Conservation (phyloP, 2,329 filamentous ascomycete species). For the Diaporthe longicolla region DNA sequence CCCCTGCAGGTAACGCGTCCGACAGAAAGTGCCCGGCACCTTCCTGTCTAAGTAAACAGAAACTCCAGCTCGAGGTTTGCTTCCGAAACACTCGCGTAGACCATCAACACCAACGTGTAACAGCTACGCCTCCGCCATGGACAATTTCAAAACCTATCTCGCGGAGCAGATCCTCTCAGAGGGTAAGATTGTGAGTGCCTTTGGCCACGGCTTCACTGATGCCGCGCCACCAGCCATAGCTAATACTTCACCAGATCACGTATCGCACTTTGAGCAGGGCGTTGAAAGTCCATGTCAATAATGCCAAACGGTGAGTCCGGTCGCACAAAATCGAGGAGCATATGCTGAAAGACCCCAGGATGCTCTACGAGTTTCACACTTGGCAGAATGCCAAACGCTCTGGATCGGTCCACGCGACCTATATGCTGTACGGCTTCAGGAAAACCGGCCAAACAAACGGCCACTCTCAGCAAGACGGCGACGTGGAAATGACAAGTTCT, state of each 20-base stretch:
- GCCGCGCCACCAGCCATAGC: slow-evolving; percentile 32
- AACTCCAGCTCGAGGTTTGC: neutral
- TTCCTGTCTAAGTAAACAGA: neutral
- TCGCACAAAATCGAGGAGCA: neutral
- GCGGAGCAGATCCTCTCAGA: slow-evolving; percentile 84
- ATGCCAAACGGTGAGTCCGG: slow-evolving; percentile 83
- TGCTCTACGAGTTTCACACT: slow-evolving; percentile 88
- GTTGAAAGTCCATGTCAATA: slow-evolving; percentile 86
- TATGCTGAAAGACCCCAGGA: slow-evolving; percentile 63
- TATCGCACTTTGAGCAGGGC: slow-evolving; percentile 89
- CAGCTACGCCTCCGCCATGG: slow-evolving; percentile 56
- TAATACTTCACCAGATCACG: slow-evolving; percentile 75
- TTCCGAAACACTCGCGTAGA: neutral
- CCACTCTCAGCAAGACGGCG: slow-evolving; percentile 64
- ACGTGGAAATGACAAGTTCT: slow-evolving; percentile 79
- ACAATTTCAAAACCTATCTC: slow-evolving; percentile 79
- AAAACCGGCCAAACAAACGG: slow-evolving; percentile 51
- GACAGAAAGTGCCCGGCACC: slow-evolving; percentile 1
- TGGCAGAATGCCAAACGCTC: slow-evolving; percentile 82
- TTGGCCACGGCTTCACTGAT: slow-evolving; percentile 36
- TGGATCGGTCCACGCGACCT: slow-evolving; percentile 89
- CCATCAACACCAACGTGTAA: neutral
- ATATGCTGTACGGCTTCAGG: slow-evolving; percentile 83
- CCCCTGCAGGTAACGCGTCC: slow-evolving; percentile 28
- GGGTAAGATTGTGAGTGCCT: slow-evolving; percentile 73